phyloP scores from a whole-genome alignment of 257 asterid genomes.

The Voacanga thouarsii region DNA sequence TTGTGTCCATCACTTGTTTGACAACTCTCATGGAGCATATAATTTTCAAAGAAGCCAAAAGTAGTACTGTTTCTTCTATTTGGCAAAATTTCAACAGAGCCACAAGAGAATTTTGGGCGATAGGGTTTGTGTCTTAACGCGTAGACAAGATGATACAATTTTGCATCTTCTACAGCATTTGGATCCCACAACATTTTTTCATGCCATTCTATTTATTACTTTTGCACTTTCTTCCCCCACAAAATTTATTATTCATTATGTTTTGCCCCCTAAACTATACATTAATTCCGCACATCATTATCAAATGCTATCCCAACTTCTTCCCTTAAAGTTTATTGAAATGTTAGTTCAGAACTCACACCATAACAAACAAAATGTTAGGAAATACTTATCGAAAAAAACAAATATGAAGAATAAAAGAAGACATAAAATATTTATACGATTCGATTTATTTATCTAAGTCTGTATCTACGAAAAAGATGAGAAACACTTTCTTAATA shows the following conservation, averaged over 20 bases:
- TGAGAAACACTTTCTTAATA: too few relatives aligned
- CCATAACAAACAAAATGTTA: too few relatives aligned
- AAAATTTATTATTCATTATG: not conserved
- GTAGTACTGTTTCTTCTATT: not conserved
- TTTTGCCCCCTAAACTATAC: not conserved
- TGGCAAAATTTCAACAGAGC: not conserved
- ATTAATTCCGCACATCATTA: too few relatives aligned
- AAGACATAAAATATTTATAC: too few relatives aligned
- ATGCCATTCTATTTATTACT: not conserved
- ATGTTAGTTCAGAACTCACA: too few relatives aligned
- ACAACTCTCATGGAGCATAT: too few relatives aligned
- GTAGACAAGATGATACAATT: not conserved
- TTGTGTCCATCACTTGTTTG: too few relatives aligned
- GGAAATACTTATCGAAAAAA: too few relatives aligned
- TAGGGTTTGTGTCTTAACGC: not conserved
- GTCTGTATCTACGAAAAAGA: too few relatives aligned
- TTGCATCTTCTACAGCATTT: not conserved
- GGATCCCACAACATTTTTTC: not conserved
- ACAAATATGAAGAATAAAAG: too few relatives aligned
- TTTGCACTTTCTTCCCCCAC: not conserved
- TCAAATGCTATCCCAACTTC: not conserved
- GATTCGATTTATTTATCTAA: too few relatives aligned
- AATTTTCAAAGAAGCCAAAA: not conserved
- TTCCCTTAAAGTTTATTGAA: too few relatives aligned
- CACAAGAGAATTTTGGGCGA: not conserved